Evolutionary conservation across 805 yeast genomes (phyloP), one percentile per base, ranked within the genome.

Genomic region (Yarrowia bubula): DNA sequence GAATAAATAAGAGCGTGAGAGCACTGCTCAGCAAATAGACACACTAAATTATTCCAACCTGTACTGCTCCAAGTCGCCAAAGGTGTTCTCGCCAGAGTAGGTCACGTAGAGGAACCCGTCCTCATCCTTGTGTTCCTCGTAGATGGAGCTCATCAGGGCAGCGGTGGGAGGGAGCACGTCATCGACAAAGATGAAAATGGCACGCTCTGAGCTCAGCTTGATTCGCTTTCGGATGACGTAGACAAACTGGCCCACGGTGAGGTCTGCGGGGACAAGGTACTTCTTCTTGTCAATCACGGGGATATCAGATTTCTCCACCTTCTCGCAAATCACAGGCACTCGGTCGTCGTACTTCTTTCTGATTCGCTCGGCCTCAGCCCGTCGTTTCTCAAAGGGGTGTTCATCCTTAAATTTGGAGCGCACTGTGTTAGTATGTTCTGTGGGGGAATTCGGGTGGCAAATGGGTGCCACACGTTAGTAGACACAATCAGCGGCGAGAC

Each of bases 121-220:
- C 74, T 93, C 93, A 75, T 95, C 99, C 79, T 92, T 92, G 78
- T 95, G 97, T 77, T 95, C 98, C 73, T 92, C 96, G 75, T 95
- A 95, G 69, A 95, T 89, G 28, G 95, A 84, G 71, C 96, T 88
- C 95, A 95, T 91, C 70, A 95, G 83, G 15, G 98, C 96, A 18
- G 98, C 98, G 2, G 99, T 95, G 53, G 98, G 98, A 10, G 99
- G 99, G 71, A 95, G 83, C 66, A 95, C 92, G 76, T 95, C 99
- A 75, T 95, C 93, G 69, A 95, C 97, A 76, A 95, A 95, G 70
- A 95, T 92, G 78, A 95, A 95, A 69, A 95, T 93, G 48, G 99
- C 99, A 86, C 93, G 92, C 77, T 95, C 99, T 33, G 97, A 89
- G 55, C 97, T 97, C 69, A 95, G 83, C 81, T 89, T 89, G 77